Base-by-base conservation (phyloP, 2,329 filamentous ascomycete genomes). In the Paracorniculantispora psalliotae region DNA sequence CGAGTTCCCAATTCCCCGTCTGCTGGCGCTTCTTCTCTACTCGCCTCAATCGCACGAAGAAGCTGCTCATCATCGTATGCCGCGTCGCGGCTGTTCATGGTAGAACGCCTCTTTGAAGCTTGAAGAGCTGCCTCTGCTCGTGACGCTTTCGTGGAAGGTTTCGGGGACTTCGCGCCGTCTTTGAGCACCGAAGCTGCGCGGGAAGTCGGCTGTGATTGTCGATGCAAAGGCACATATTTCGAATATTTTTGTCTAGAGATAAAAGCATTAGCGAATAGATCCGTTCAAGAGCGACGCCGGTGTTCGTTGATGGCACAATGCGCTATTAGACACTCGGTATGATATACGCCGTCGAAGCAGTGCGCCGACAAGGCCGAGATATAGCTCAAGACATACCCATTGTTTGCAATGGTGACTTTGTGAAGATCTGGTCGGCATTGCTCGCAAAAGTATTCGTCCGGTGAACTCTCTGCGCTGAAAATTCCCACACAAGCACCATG, bases 401-500 rank as follows among this genome's bases (percentile, higher is more conserved):
- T 94, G 67, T 82, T 81, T 64, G 91, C 90, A 57, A 81, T 85
- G 67, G 86, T 87, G 63, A 96, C 87, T 70, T 87, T 91, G 79
- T 99, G 94, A 55, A 96, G 81, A 71, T 96, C 92, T 71, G 92
- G 92, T 65, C 90, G 87, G 76, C 94, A 99, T 73, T 91, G 84
- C 76, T 99, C 94, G 76, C 94, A 99, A 71, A 94, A 99, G 77
- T 99, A 99, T 73, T 97, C 92, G 57, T 97, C 93, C 10, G 94
- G 94, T 64, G 91, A 93, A 72, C 89, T 88, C 66, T 90, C 88
- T 74, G 96, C 93, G 66, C 94, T 94, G 78, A 96, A 92, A 69
- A 99, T 96, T 61, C 94, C 93, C 61, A 99, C 93, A 70, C 94
- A 99, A 61, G 92, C 93, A 68, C 94, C 94, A 72, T 99, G 94